Conservation (phyloP, 73 alveolate genomes). For the Loxodes magnus region DNA sequence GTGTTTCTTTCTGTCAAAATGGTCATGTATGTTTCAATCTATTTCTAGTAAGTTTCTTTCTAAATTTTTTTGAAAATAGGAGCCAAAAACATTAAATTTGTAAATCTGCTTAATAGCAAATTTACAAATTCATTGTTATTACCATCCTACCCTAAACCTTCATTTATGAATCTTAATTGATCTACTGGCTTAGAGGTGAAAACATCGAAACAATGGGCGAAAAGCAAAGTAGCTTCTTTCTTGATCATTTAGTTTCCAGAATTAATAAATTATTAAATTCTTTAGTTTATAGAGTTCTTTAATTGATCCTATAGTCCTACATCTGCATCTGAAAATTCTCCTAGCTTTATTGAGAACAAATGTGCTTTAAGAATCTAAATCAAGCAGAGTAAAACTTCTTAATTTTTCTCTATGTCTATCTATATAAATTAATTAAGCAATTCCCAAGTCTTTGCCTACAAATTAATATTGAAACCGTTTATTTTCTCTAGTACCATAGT, state of each 20-base stretch:
- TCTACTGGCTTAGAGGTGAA: slow-evolving; percentile 11
- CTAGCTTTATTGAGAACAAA: neutral
- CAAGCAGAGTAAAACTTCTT: neutral
- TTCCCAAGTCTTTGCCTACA: too few relatives aligned
- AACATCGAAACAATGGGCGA: slow-evolving; percentile 11
- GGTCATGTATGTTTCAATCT: too few relatives aligned
- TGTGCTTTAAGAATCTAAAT: neutral
- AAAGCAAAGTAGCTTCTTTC: neutral
- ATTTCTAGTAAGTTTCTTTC: too few relatives aligned
- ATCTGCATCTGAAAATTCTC: slow-evolving; percentile 8
- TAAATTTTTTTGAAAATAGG: too few relatives aligned
- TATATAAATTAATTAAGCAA: neutral
- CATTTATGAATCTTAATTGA: slow-evolving; percentile 4
- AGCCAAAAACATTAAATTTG: too few relatives aligned
- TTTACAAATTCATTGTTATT: too few relatives aligned
- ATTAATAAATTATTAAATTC: neutral
- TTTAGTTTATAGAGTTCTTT: neutral
- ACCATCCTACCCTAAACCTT: too few relatives aligned
- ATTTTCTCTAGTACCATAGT: too few relatives aligned
- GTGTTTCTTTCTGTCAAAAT: too few relatives aligned
- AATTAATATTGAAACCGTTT: too few relatives aligned
- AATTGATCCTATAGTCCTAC: slow-evolving; percentile 4
- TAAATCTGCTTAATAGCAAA: too few relatives aligned
- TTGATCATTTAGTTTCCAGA: neutral
- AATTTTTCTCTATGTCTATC: neutral